Base-by-base conservation (phyloP, 306 rosid species). In the Casuarina equisetifolia region DNA sequence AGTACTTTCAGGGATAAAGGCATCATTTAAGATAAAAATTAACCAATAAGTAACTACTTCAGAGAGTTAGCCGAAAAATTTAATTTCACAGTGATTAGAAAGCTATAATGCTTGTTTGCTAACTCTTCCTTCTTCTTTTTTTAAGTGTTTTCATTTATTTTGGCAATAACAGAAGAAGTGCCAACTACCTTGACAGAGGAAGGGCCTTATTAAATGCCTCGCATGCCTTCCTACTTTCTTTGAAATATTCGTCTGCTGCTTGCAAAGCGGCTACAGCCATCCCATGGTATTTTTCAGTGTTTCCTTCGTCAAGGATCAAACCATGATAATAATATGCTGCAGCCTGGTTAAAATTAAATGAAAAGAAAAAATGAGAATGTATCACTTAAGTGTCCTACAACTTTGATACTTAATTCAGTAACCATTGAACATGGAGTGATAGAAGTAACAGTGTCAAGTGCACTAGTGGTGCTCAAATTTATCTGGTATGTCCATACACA, bases 201-300 rank as follows among this genome's bases (percentile, higher is more conserved):
- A 81, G 74, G 62, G 93, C 84, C 1, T 87, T 75, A 67, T 92
- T 88, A 79, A 95, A 95, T 12, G 88, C 85, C 62, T 92, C 99
- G 55, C 91, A 84, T 53, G 90, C 87, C 88, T 85, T 95, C 85
- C 88, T 95, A 75, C 99, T 95, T 87, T 95, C 99, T 86, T 91
- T 95, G 82, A 91, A 89, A 84, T 85, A 95, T 78, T 91, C 99
- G 76, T 95, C 99, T 1, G 99, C 94, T 10, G 97, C 99, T 89
- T 95, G 97, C 86, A 95, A 85, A 81, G 99, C 97, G 69, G 99
- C 99, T 49, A 95, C 99, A 78, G 99, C 99, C 99, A 92, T 95
- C 66, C 97, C 99, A 72, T 92, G 97, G 77, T 93, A 89, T 67
- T 92, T 95, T 87, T 95, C 99, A 0, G 99, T 92, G 85, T 91